phyloP scores from a whole-genome alignment of 2,329 filamentous ascomycete genomes.

The Verticillium isaacii region DNA sequence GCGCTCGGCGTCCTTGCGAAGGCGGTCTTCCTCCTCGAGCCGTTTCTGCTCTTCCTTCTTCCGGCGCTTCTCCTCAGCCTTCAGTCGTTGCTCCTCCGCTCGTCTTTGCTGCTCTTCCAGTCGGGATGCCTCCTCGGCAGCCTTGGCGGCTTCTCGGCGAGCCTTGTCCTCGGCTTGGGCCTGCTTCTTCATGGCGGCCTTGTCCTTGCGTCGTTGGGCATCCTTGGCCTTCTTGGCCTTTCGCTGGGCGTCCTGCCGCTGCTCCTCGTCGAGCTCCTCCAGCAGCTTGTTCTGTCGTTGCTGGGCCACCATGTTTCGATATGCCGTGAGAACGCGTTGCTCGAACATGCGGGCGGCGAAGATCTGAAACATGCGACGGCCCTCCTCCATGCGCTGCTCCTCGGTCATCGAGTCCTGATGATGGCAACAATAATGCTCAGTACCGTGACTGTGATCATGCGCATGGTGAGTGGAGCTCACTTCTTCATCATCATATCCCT shows the following conservation, averaged over 20 bases:
- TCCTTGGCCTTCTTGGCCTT: conserved; percentile 93
- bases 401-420: conserved; percentile 90
- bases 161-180: conserved; percentile 88
- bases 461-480: conserved; percentile 22
- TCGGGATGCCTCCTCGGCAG: conserved; percentile 75
- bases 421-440: conserved; percentile 36
- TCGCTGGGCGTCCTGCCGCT: conserved; percentile 67
- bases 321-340: conserved; percentile 92
- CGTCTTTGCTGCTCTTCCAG: conserved; percentile 74
- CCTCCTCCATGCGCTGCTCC: conserved; percentile 98
- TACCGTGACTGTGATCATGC: conserved; percentile 22
- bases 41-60: conserved; percentile 89
- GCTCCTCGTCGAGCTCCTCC: conserved; percentile 86
- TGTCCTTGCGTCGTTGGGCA: conserved; percentile 92
- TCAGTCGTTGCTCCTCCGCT: conserved; percentile 73
- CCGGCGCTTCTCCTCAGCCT: conserved; percentile 83
- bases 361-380: conserved; percentile 97
- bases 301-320: conserved; percentile 91
- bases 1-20: conserved; percentile 81
- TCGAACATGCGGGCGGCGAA: conserved; percentile 99
- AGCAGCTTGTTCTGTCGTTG: conserved; percentile 89
- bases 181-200: conserved; percentile 83
- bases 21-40: conserved; percentile 82
- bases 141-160: conserved; percentile 81
- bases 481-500: conserved; percentile 58